A percentile compares a stretch with the other conserved stretches of the same genome.
These are phyloP conservation scores for Nitzschia sp. DNA, from an alignment of 108 stramenopile species.

Conservation along the genomic window DNA sequence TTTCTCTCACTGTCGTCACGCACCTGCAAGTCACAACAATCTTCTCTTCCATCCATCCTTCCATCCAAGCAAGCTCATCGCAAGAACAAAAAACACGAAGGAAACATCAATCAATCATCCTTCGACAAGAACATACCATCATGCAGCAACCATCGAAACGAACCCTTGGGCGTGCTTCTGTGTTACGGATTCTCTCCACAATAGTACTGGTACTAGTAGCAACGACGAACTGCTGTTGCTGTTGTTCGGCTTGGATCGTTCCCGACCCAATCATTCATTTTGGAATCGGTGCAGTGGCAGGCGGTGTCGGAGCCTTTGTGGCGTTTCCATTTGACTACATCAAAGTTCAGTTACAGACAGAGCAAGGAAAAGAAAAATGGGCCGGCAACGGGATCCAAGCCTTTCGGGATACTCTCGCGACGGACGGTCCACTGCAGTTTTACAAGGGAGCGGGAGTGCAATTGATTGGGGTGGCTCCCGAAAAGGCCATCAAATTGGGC, in stretches of 20 bases:
- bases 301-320: conserved; percentile 26
- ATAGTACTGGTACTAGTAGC: no score
- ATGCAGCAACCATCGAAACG: no score
- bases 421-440: not conserved
- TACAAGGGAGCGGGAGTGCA: conserved; percentile 19
- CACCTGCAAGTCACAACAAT: no score
- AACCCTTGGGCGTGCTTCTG: no score
- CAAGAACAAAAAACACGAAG: no score
- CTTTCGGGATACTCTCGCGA: not conserved
- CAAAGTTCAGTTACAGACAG: conserved; percentile 38
- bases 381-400: not conserved
- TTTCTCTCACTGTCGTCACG: no score
- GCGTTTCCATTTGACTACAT: conserved; percentile 42
- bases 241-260: conserved; percentile 9
- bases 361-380: conserved; percentile 18
- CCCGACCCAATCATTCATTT: conserved; percentile 22
- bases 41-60: no score
- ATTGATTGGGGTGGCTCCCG: conserved; percentile 66
- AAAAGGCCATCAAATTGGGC: conserved; percentile 66
- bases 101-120: no score
- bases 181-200: no score
- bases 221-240: no score
- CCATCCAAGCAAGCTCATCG: no score
- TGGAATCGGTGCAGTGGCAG: conserved; percentile 26
- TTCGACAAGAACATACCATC: no score